phyloP scores from a whole-genome alignment of 345 rosid genomes.

The Lumnitzera littorea region DNA sequence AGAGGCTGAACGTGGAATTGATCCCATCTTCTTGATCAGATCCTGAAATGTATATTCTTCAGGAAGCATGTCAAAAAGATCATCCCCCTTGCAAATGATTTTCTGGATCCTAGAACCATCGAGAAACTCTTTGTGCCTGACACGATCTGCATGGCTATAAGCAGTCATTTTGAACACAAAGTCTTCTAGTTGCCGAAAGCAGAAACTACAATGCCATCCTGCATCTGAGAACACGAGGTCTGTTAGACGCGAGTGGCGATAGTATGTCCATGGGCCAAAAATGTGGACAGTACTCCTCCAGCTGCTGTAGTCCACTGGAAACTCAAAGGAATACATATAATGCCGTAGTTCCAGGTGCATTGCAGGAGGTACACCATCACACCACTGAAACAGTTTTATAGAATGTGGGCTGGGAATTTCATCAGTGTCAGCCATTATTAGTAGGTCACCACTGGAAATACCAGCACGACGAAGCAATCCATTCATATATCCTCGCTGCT shows the following conservation, averaged over 20 bases:
- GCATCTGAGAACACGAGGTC: conserved; percentile 69
- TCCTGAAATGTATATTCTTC: conserved; percentile 74
- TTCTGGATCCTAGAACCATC: conserved; percentile 53
- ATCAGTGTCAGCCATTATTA: conserved; percentile 76
- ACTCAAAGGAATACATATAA: conserved; percentile 86
- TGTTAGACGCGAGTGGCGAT: conserved; percentile 68
- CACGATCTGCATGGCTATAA: conserved; percentile 93
- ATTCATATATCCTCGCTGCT: conserved; percentile 64
- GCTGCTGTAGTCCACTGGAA: conserved; percentile 80
- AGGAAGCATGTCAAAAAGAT: conserved; percentile 84
- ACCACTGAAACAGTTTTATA: conserved; percentile 69
- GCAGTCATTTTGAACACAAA: conserved; percentile 89
- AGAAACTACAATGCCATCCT: conserved; percentile 97
- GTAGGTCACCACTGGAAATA: conserved; percentile 52
- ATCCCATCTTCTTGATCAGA: conserved; percentile 78
- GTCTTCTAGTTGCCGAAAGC: conserved; percentile 52
- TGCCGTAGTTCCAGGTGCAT: conserved; percentile 71
- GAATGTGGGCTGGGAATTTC: conserved; percentile 92
- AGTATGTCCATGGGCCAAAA: conserved; percentile 38
- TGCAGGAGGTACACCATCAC: conserved; percentile 59
- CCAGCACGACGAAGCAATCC: conserved; percentile 53
- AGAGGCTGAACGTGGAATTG: conserved; percentile 67
- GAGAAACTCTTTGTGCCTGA: conserved; percentile 36
- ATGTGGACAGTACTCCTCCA: conserved; percentile 72
- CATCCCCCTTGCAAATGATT: conserved; percentile 59